Base-by-base conservation (phyloP, 805 yeast genomes). In the Candida andamanensis region DNA sequence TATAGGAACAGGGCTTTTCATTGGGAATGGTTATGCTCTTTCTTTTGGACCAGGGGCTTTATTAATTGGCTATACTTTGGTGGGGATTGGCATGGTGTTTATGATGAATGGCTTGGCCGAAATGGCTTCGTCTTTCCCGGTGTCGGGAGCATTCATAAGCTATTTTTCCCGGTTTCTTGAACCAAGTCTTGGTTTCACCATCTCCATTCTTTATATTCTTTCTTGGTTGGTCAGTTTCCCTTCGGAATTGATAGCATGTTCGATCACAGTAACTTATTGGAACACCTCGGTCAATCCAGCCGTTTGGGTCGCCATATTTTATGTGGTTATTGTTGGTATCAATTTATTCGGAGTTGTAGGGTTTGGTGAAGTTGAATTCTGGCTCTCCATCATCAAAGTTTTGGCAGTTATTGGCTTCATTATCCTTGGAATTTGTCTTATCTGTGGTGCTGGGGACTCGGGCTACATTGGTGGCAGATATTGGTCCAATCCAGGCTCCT, bases 91-190 rank as follows among this genome's bases (percentile, higher is more conserved):
- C 58, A 65, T 80, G 26, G 72, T 68, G 47, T 63, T 72, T 40
- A 77, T 78, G 35, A 72, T 78, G 49, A 71, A 69, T 35, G 72
- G 77, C 17, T 67, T 76, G 42, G 84, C 85, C 36, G 86, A 80
- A 49, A 59, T 72, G 40, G 84, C 79, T 32, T 73, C 73, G 38
- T 63, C 56, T 36, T 52, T 49, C 51, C 68, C 58, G 24, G 58
- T 52, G 43, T 64, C 47, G 16, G 68, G 68, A 35, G 58, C 65
- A 15, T 61, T 60, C 35, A 56, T 53, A 18, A 49, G 63, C n/a
- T 60, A 47, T 30, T 58, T 55, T 29, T 45, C 63, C 8, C 42
- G 63, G 40, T 60, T 60, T 35, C 52, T 60, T 14, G 64, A 58
- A 29, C 52, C 61, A 6, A 49, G 58, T 18, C 56, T 59, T 58